phyloP scores from a whole-genome alignment of 2,329 filamentous ascomycete genomes.

The Phyllosticta capitalensis region DNA sequence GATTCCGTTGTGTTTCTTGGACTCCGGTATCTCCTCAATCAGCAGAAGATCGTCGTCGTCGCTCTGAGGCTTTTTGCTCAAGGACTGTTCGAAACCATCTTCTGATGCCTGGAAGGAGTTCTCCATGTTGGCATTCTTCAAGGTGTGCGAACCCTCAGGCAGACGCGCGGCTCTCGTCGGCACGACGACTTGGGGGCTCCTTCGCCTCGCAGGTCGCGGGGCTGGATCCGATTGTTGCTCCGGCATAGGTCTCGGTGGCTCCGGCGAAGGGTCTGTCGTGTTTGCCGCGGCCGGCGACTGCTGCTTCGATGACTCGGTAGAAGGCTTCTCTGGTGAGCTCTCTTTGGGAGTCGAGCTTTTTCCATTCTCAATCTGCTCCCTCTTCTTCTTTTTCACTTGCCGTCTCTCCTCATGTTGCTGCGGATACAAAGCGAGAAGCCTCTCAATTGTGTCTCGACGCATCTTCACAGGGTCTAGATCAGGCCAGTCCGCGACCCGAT shows the following conservation, averaged over 20 bases:
- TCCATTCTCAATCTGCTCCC: not conserved
- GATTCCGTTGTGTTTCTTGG: not conserved
- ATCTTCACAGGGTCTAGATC: conserved; percentile 47
- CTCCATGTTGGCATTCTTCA: not conserved
- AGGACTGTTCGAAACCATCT: not conserved
- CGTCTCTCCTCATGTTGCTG: conserved; percentile 41
- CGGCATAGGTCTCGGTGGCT: not conserved
- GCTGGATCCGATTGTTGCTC: not conserved
- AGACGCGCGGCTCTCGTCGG: not conserved
- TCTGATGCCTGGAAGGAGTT: not conserved
- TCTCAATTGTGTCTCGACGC: conserved; percentile 54
- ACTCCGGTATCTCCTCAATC: not conserved
- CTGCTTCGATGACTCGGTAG: not conserved
- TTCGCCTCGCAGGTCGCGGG: not conserved
- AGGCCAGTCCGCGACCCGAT: conserved; percentile 46
- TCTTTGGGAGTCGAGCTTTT: not conserved
- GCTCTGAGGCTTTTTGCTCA: not conserved
- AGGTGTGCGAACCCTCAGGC: not conserved
- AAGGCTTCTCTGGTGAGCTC: not conserved
- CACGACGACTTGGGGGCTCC: not conserved
- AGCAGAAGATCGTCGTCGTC: not conserved
- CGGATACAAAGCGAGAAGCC: conserved; percentile 54
- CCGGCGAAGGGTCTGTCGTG: not conserved
- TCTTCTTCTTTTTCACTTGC: conserved; percentile 26
- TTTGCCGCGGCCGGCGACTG: not conserved